Base-by-base conservation (phyloP, 139 green algal genomes). In the Astrephomene gubernaculifera region DNA sequence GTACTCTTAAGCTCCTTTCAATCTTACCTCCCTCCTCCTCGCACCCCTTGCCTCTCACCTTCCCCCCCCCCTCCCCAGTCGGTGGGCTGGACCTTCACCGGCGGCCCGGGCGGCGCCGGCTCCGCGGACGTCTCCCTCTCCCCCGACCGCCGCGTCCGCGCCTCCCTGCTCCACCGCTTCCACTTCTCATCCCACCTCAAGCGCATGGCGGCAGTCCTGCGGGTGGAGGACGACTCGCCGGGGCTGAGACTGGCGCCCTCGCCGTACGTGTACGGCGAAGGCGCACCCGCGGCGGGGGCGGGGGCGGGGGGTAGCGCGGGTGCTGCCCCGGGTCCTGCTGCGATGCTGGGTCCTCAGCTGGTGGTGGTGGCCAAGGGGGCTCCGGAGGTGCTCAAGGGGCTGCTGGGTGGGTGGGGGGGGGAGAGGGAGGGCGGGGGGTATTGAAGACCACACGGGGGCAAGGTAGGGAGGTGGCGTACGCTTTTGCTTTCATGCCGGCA, bases 101-200 rank as follows among this genome's bases (percentile, higher is more conserved):
- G 70, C 2, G 88, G 90, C 29, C 43, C 61, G 25, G 61, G 39
- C 17, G 57, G 38, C 75, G 63, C 14, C 53, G 60, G 38, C 54
- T 25, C 39, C 75, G 60, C 61, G 14, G 76, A 82, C 29, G 19
- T 71, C 29, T 82, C 86, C 1, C 39, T 86, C 19, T 88, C 70
- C 43, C 87, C 76, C n/a, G 74, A 87, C 82, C 83, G 73, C 49
- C 89, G 90, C 36, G 90, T 83, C 4, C 82, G 68, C 7, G 74
- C 85, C 29, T 90, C 89, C 10, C 95, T 99, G 45, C 53, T 96
- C 63, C 91, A 95, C 72, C 92, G 97, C 82, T 93, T 94, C 90
- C 95, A 99, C 90, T 99, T 99, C 93, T 94, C 87, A 57, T 96
- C 94, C 25, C 88, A 92, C 33, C 93, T 99, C 27, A 97, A 98